Percentiles rank a stretch among this genome's conserved stretches.
phyloP scores from a whole-genome alignment of 306 rosid genomes.

The Prunus fruticosa region DNA sequence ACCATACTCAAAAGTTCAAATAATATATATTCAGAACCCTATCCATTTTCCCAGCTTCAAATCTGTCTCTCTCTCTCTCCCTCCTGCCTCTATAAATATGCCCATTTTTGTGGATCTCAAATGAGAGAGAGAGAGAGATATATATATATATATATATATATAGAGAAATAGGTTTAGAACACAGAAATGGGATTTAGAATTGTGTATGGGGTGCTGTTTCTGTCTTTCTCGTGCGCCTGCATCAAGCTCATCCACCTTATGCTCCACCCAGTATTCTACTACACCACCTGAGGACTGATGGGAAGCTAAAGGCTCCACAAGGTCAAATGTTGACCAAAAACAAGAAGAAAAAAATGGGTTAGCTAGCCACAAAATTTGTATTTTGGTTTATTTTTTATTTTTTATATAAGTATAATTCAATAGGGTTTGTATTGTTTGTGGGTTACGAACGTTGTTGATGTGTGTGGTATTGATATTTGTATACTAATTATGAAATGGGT shows the following conservation, averaged over 20 bases:
- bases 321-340: too few relatives aligned
- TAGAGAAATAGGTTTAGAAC: background rate
- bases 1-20: background rate
- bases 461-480: too few relatives aligned
- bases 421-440: too few relatives aligned
- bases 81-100: background rate
- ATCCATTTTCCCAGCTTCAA: slow-evolving; percentile 14
- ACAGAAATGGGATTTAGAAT: slow-evolving; percentile 31
- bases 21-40: background rate
- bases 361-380: background rate
- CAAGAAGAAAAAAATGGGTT: slow-evolving; percentile 12
- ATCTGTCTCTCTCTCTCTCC: slow-evolving; percentile 8
- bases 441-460: too few relatives aligned
- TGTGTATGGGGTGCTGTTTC: slow-evolving; percentile 47
- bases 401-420: too few relatives aligned
- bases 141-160: too few relatives aligned
- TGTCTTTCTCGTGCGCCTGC: slow-evolving; percentile 44
- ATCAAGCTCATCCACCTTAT: slow-evolving; percentile 45
- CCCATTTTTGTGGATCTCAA: background rate
- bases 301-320: background rate
- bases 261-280: slow-evolving; percentile 44
- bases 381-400: too few relatives aligned
- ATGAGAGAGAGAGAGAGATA: too few relatives aligned
- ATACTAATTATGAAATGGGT: too few relatives aligned
- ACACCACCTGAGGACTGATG: slow-evolving; percentile 25